Conservation (phyloP, 768 basidiomycete genomes). For the Crepidotus variabilis region DNA sequence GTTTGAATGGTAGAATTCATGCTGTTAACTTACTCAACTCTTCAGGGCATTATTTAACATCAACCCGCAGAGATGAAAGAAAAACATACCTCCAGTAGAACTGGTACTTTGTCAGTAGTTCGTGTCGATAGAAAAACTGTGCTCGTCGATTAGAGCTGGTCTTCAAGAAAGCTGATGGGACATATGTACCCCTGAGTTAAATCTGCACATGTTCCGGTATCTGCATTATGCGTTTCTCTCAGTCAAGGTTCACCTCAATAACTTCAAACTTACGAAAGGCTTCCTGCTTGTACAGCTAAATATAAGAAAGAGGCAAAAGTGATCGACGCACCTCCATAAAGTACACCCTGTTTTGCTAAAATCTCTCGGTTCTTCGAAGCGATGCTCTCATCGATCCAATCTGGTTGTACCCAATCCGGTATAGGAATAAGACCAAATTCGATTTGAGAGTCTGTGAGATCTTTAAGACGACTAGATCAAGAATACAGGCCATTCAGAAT, state of each 20-base stretch:
- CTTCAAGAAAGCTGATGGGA: constrained; percentile 6
- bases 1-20: background rate
- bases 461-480: constrained; percentile 43
- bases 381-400: constrained; percentile 72
- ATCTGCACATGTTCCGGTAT: constrained; percentile 97
- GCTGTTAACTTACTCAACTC: constrained; percentile 39
- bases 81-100: constrained; percentile 74
- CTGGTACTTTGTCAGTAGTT: constrained; percentile 71
- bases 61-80: background rate
- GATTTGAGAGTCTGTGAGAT: constrained; percentile 58
- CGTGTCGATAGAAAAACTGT: constrained; percentile 85
- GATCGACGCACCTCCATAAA: constrained; percentile 54
- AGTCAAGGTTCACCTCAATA: background rate
- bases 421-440: constrained; percentile 76
- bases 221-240: constrained; percentile 21
- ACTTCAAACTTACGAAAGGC: constrained; percentile 55
- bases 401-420: constrained; percentile 79
- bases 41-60: constrained; percentile 11
- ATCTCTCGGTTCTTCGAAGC: constrained; percentile 59
- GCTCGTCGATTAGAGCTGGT: background rate
- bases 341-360: constrained; percentile 66
- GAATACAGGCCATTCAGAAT: background rate
- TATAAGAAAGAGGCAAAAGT: background rate
- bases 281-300: constrained; percentile 43
- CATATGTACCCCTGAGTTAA: constrained; percentile 87